Evolutionary conservation across 176 grass and related monocot species (phyloP), one percentile per base, ranked within the genome.

Genomic region (Alloteropsis semialata): DNA sequence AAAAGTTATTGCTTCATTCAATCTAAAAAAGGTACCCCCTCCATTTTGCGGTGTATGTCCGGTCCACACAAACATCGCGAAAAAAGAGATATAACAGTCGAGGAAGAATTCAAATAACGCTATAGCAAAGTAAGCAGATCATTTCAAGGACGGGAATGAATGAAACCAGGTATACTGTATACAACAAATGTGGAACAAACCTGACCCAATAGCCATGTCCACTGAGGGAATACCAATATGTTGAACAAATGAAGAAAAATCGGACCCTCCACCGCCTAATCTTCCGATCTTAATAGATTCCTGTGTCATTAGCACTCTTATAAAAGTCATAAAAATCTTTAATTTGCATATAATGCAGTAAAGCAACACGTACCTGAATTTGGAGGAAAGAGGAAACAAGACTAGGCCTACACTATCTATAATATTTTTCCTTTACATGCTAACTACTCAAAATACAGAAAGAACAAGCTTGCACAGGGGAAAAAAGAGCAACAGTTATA

Each of bases 221-320:
- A 76, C 78, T 44, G 95, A 98, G 72, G 95, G 88, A 81, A 98
- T 64, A 69, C 92, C 92, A 70, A 91, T 85, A 29, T 98, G 92
- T 92, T 98, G 95, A 61, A 98, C 64, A 80, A 98, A 98, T 64
- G 95, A 77, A 76, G 90, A 89, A 89, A 83, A 87, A 85, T 98
- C 95, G 28, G 95, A 87, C 72, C 78, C 86, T 84, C 86, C 88
- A 78, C 92, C 92, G 59, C 92, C 95, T 91, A 98, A 88, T 75
- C 95, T 91, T 84, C 88, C 92, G 72, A 98, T 90, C 92, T 92
- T 84, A 62, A 90, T 67, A n/a, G 46, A 87, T 15, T 45, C 27
- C 10, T 81, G 33, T 65, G 41, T 65, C 65, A 79, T 72, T 28
- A 88, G 61, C 3, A 46, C 42, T 74, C n/a, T 41, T 54, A n/a